Evolutionary conservation across 768 basidiomycete genomes (phyloP).

Genomic region (Boletus rex-veris): DNA sequence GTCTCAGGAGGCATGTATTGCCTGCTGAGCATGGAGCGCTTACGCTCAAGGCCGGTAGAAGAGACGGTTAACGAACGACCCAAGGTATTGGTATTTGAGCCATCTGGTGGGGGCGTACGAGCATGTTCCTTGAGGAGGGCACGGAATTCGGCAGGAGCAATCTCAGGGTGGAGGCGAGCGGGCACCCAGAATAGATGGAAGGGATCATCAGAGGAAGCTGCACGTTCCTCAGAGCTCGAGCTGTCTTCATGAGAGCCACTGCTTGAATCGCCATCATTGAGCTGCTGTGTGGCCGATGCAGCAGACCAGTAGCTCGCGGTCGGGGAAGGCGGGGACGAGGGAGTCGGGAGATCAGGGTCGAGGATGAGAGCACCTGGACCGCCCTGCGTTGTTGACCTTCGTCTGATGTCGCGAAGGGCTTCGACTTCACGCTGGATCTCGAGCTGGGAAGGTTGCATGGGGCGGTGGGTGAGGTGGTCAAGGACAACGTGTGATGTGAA

Average conservation of each 20-base stretch:
- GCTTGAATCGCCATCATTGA: slow-evolving; percentile 44
- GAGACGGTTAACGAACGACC: slow-evolving; percentile 43
- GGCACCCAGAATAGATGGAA: slow-evolving; percentile 98
- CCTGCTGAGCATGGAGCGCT: slow-evolving; percentile 89
- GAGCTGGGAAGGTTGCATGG: slow-evolving; percentile 74
- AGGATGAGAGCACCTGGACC: slow-evolving; percentile 79
- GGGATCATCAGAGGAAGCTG: slow-evolving; percentile 61
- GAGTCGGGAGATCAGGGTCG: slow-evolving; percentile 88
- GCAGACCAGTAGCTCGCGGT: slow-evolving; percentile 50
- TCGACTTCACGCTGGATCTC: slow-evolving; percentile 88
- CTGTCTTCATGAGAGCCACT: slow-evolving; percentile 40
- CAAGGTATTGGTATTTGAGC: slow-evolving; percentile 32
- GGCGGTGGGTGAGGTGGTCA: not conserved
- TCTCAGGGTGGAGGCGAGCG: slow-evolving; percentile 93
- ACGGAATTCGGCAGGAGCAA: slow-evolving; percentile 94
- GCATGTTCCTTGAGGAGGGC: slow-evolving; percentile 94
- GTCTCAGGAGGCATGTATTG: slow-evolving; percentile 84
- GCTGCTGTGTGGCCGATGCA: slow-evolving; percentile 32
- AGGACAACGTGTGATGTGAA: slow-evolving; percentile 14
- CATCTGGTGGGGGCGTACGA: slow-evolving; percentile 53
- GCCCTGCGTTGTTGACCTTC: slow-evolving; percentile 72
- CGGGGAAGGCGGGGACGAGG: slow-evolving; percentile 58
- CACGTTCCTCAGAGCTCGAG: slow-evolving; percentile 35
- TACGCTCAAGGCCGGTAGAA: slow-evolving; percentile 63
- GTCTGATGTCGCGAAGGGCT: slow-evolving; percentile 75